Percentiles rank a stretch among this genome's conserved stretches.
Conservation (phyloP, 2,329 filamentous ascomycete species). For the Epicoccum nigrum region DNA sequence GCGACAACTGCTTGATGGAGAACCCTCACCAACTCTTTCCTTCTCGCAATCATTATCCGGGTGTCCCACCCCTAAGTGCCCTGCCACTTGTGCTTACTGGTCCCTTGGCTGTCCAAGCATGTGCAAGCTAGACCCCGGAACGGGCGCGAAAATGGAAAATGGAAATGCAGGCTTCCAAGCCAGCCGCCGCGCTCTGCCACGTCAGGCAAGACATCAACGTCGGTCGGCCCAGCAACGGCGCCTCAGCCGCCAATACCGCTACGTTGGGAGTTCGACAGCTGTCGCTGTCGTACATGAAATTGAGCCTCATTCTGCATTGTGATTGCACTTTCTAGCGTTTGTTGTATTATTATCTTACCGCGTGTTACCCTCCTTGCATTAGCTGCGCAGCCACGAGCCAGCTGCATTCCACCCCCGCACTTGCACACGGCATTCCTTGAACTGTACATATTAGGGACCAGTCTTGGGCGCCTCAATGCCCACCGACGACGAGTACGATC, state of each 20-base stretch:
- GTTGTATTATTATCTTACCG: slow-evolving; percentile 9
- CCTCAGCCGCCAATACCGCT: slow-evolving; percentile 21
- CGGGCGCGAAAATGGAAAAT: too few species aligned
- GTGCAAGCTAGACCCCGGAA: neutral
- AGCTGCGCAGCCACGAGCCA: slow-evolving; percentile 1
- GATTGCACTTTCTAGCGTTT: neutral
- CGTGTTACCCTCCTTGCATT: neutral
- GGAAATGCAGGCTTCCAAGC: slow-evolving; percentile 11
- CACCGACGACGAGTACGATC: slow-evolving; percentile 21
- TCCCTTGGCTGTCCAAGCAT: slow-evolving; percentile 8
- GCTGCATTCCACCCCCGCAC: slow-evolving; percentile 25
- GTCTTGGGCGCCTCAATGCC: neutral
- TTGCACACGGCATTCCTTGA: slow-evolving; percentile 15
- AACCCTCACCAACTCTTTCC: too few species aligned
- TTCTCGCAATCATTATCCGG: too few species aligned
- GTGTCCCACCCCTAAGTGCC: neutral
- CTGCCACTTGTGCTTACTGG: neutral
- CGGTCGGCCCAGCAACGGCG: slow-evolving; percentile 40
- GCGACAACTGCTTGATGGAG: neutral
- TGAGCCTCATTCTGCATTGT: slow-evolving; percentile 6
- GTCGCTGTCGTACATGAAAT: slow-evolving; percentile 37
- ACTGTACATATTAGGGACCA: neutral
- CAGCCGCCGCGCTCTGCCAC: slow-evolving; percentile 31
- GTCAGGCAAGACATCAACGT: slow-evolving; percentile 34
- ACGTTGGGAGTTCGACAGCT: slow-evolving; percentile 6